Evolutionary conservation across 257 asterid genomes (phyloP).

Genomic region (Solanum ossicruentum): DNA sequence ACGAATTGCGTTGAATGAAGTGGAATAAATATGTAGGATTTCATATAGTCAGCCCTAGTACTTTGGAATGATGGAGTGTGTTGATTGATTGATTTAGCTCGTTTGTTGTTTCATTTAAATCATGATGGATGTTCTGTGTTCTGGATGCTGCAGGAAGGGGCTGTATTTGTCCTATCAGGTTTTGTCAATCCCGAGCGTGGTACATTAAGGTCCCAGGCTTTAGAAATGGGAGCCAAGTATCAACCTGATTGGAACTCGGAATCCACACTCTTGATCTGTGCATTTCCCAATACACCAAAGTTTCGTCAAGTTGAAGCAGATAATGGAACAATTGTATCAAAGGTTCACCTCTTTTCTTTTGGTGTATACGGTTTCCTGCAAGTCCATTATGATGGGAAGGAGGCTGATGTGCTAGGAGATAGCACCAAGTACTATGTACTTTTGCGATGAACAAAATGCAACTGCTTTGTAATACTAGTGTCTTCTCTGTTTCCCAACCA

Average conservation of each 20-base stretch:
- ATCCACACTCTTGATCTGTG: conserved; percentile 78
- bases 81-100: not conserved
- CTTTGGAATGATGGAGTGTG: not conserved
- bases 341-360: conserved; percentile 28
- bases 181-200: conserved; percentile 93
- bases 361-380: not conserved
- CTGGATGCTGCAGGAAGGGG: conserved; percentile 50
- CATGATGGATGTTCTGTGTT: not conserved
- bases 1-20: not conserved
- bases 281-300: conserved; percentile 83
- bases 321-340: conserved; percentile 77
- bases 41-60: not conserved
- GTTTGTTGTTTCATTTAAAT: not conserved
- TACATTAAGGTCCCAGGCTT: conserved; percentile 60
- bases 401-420: not conserved
- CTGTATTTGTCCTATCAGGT: conserved; percentile 78
- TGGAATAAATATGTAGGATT: not conserved
- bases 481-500: not conserved
- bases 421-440: not conserved
- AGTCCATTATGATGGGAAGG: not conserved
- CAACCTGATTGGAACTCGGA: conserved; percentile 81
- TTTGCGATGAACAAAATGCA: not conserved
- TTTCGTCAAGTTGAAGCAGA: conserved; percentile 79
- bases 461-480: not conserved
- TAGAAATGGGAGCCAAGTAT: conserved; percentile 94